These are phyloP conservation scores for Prunus mira DNA, from an alignment of 306 rosid genomes.

Conservation along the genomic window DNA sequence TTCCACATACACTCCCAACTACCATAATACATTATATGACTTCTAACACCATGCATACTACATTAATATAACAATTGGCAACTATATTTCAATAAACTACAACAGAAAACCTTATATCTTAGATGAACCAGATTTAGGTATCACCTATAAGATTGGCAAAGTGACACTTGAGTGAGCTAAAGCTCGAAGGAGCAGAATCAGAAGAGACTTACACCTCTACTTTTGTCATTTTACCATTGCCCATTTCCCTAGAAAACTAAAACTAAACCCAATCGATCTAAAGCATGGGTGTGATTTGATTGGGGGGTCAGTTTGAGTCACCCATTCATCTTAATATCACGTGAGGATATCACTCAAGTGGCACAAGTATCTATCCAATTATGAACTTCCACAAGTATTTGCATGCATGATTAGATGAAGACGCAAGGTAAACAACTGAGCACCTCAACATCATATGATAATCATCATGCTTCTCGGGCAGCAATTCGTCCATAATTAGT, in stretches of 20 bases:
- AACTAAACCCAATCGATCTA: not conserved
- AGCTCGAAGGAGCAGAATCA: not conserved
- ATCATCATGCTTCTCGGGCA: constrained; percentile 77
- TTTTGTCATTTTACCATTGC: not conserved
- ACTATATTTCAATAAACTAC: not conserved
- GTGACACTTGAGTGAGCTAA: not conserved
- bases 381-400: not conserved
- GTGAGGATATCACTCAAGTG: not conserved
- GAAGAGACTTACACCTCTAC: not conserved
- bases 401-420: not conserved
- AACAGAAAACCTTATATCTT: not conserved
- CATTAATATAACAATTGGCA: not conserved
- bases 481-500: constrained; percentile 70
- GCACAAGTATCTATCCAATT: not conserved
- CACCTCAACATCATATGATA: constrained; percentile 94
- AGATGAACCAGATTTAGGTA: not conserved
- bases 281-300: not conserved
- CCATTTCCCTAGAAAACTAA: not conserved
- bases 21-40: not conserved
- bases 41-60: too few species aligned
- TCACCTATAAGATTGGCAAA: not conserved
- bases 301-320: not conserved
- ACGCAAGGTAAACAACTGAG: constrained; percentile 3
- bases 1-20: not conserved
- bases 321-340: not conserved